Evolutionary conservation across 2,329 filamentous ascomycete species (phyloP), one percentile per base, ranked within the genome.

Genomic region (Talaromyces verruculosus): DNA sequence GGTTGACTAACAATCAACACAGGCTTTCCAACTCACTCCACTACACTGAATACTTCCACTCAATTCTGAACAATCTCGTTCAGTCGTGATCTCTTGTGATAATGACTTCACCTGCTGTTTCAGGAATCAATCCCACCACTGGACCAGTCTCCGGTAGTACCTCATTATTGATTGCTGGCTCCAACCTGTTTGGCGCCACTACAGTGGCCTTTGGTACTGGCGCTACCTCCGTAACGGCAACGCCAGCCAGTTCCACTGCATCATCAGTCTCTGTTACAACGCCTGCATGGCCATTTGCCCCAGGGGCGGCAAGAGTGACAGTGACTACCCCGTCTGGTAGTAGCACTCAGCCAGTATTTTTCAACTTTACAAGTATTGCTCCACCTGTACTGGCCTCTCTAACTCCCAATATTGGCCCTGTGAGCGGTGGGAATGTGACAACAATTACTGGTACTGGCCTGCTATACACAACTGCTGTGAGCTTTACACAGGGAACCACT

Each of bases 381-480:
- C 3, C 30, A 10, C 59, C 59, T 22, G 28, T 35, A 51, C 25
- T 49, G 33, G 15, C 43, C 45, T 61, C 59, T 19, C 41, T 61
- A 28, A 61, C 1, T 37, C 59, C 59, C 13, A 51, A 19, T 28
- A n/a, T 37, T 61, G 59, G 59, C 28, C 41, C 43, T 11, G 11
- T 33, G 8, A n/a, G 22, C 17, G 59, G 59, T 47, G 59, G 59
- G 25, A 61, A 33, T 41, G 25, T 49, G 59, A 41, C 25, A 35
- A 61, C 41, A 25, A 61, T 61, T 47, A 61, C 59, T 61, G 59
- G 59, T 17, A 33, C 41, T 61, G n/a, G 22, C 35, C 41, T 61
- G 41, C 41, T 47, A 19, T 35, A 49, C 2, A 61, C 59, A 17
- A 61, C 59, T 11, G 25, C 6, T 11, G 59, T 61, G 15, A 33